Conservation (phyloP, 2,329 filamentous ascomycete species). For the Phaeosphaeriaceae sp. region DNA sequence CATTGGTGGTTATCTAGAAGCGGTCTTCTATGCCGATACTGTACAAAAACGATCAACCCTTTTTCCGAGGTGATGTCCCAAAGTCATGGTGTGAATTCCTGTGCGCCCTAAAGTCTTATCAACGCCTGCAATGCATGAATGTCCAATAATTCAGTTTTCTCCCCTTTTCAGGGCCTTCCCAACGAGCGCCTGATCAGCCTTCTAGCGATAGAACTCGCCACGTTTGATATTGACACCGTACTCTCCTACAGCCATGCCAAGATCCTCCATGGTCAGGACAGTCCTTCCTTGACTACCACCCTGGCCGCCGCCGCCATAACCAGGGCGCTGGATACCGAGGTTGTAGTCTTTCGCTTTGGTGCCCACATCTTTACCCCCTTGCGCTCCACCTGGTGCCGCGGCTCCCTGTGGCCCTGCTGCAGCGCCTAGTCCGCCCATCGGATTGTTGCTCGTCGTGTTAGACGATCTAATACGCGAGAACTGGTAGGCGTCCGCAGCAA, state of each 20-base stretch:
- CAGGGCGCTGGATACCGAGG: constrained; percentile 56
- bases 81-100: constrained; percentile 12
- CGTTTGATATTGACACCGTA: constrained; percentile 98
- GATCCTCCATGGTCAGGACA: constrained; percentile 96
- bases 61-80: constrained; percentile 16
- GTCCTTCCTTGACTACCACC: constrained; percentile 89
- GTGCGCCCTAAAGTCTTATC: constrained; percentile 26
- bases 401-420: constrained; percentile 68
- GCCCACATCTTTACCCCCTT: constrained; percentile 53
- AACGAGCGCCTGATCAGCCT: constrained; percentile 27
- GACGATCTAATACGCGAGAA: constrained; percentile 95
- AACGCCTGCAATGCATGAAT: constrained; percentile 37
- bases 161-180: background rate
- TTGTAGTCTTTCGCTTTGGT: constrained; percentile 56
- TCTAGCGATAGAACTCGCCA: constrained; percentile 94
- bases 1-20: constrained; percentile 36
- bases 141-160: background rate
- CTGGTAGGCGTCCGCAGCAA: constrained; percentile 96
- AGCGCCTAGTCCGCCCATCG: constrained; percentile 80
- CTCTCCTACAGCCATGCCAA: constrained; percentile 97
- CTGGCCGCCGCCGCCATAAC: constrained; percentile 80
- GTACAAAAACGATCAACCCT: constrained; percentile 38
- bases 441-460: constrained; percentile 87
- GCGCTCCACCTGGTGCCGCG: constrained; percentile 61
- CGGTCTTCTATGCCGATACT: constrained; percentile 39